Conservation (phyloP, 73 alveolate species). For the Paramecium pentaurelia region DNA sequence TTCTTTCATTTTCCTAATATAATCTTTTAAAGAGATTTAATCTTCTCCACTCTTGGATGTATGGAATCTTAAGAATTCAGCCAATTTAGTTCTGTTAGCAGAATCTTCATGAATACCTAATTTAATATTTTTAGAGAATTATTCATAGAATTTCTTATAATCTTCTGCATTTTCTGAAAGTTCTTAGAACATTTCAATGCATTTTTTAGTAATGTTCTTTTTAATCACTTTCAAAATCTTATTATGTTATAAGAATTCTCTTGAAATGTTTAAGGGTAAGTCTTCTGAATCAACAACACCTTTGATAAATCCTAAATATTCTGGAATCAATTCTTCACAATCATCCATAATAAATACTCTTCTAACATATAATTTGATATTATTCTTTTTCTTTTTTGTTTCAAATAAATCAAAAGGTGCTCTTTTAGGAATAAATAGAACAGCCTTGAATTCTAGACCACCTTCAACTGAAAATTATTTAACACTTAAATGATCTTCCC, state of each 20-base stretch:
- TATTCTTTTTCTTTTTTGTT: conserved; percentile 98
- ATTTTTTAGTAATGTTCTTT: conserved; percentile 98
- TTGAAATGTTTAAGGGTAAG: conserved; percentile 98
- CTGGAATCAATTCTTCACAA: conserved; percentile 99
- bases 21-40: conserved; percentile 94
- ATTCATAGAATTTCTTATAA: conserved; percentile 99
- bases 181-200: conserved; percentile 98
- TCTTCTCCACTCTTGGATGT: conserved; percentile 98
- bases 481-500: conserved; percentile 99
- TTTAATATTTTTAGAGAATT: conserved; percentile 97
- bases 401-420: conserved; percentile 99
- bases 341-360: conserved; percentile 99
- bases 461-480: conserved; percentile 99
- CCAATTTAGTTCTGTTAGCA: conserved; percentile 96
- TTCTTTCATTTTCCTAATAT: conserved; percentile 97
- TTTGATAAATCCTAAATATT: conserved; percentile 97
- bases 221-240: conserved; percentile 98
- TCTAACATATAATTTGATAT: conserved; percentile 97
- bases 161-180: conserved; percentile 97
- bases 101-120: conserved; percentile 99
- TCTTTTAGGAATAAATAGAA: conserved; percentile 98
- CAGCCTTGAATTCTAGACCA: conserved; percentile 98
- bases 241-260: conserved; percentile 99
- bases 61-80: conserved; percentile 96
- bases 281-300: conserved; percentile 99